A percentile compares a stretch with the other conserved stretches of the same genome.
phyloP scores from a whole-genome alignment of 139 green algal genomes.

The Micractinium sp. region DNA sequence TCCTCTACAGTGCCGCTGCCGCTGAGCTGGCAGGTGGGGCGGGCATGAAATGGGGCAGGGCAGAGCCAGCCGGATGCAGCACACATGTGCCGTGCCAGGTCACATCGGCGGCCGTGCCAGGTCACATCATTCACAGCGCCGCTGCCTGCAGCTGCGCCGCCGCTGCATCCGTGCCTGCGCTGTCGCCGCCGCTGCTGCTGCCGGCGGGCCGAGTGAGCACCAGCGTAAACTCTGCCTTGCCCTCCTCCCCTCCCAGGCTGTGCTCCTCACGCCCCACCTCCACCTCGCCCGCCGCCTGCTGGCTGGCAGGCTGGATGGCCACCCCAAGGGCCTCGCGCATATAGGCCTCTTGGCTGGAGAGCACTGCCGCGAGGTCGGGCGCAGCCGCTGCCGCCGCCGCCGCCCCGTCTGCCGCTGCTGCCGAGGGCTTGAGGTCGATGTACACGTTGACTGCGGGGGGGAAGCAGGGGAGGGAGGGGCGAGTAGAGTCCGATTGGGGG shows the following conservation, averaged over 20 bases:
- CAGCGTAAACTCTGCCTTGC: slow-evolving; percentile 39
- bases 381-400: slow-evolving; percentile 1
- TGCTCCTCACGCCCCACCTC: slow-evolving; percentile 47
- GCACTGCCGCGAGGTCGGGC: slow-evolving; percentile 29
- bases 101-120: no score
- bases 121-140: not conserved
- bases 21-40: no score
- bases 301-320: slow-evolving; percentile 42
- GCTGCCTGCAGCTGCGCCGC: slow-evolving; percentile 3
- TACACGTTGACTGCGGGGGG: slow-evolving; percentile 12
- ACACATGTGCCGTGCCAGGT: no score
- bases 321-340: slow-evolving; percentile 64
- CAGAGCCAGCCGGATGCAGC: no score
- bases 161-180: not conserved
- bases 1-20: no score
- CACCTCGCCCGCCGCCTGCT: slow-evolving; percentile 49
- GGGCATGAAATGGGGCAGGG: no score
- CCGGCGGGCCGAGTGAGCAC: slow-evolving; percentile 32
- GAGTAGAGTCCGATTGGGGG: not conserved
- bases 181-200: slow-evolving; percentile 12
- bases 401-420: no score
- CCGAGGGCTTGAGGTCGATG: slow-evolving; percentile 2
- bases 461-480: no score
- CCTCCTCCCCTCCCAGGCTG: slow-evolving; percentile 6
- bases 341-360: slow-evolving; percentile 52